Base-by-base conservation (phyloP, 768 basidiomycete genomes). In the Udeniomyces megalosporus region DNA sequence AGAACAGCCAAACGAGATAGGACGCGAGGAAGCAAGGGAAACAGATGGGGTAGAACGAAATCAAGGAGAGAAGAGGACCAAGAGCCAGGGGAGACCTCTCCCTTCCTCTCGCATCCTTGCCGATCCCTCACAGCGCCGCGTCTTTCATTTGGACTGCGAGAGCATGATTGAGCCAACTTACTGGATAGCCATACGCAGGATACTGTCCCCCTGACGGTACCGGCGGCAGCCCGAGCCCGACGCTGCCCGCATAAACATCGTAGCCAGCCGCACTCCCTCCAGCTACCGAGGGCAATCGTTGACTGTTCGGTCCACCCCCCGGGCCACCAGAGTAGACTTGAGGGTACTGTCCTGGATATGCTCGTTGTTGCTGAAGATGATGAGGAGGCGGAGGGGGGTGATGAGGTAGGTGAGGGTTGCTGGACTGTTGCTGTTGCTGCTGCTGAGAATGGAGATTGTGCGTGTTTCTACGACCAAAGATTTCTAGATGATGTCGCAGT, bases 381-480 rank as follows among this genome's bases (percentile, higher is more conserved):
- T 29, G 32, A 5, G 20, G 53, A 17, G 53, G 31, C 20, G 29
- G 53, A 17, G 20, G 32, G 35, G 7, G 4, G 29, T 48, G 22
- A n/a, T 24, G n/a, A 24, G 51, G n/a, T n/a, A 42, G 17, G 12
- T 35, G 26, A 10, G 61, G 42, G 42, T 8, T n/a, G 4, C 4
- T 34, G 8, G 47, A 24, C 15, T 28, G 44, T 46, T 47, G 60
- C 44, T 53, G 48, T 29, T 57, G 29, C 49, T 59, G 58, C 12
- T 46, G 60, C 22, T 61, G 60, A 6, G 62, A 44, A 42, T 53
- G 38, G 34, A 54, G 51, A 35, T 65, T 56, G 42, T 65, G 63
- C 2, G 63, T 65, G 52, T 59, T 59, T 34, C 63, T 20, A 20
- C 58, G 42, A 14, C 63, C 63, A 55, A 65, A 65, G 63, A 65